Base-by-base conservation (phyloP, 352 stramenopile species). In the Phytophthora cryptogea region DNA sequence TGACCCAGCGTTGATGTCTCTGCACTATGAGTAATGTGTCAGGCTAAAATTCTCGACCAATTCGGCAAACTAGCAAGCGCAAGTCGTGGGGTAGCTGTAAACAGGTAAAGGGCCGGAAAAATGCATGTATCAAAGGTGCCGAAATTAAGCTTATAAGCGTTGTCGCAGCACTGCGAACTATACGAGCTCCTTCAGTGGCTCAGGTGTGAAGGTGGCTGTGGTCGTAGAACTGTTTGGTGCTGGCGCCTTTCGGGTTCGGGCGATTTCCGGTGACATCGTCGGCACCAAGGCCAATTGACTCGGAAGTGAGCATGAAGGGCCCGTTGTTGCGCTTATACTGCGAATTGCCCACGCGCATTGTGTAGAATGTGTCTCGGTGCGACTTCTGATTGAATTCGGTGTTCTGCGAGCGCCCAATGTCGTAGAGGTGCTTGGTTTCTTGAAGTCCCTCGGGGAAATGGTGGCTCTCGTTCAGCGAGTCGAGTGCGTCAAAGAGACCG, bases 371-470 rank as follows among this genome's bases (percentile, higher is more conserved):
- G 59, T 93, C 81, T 61, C 84, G 81, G 54, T 93, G 81, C 10
- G 71, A 86, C 66, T 90, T 93, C 42, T 91, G 81, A 52, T 93
- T 90, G 60, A 93, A 91, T 65, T 93, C 81, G 39, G 84, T 91
- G 16, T 68, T 88, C 66, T 91, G 82, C 40, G 79, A 84, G 30
- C 81, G 80, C 4, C 81, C 84, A 50, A 93, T 91, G 51, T 93
- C 84, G 62, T 88, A 93, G 28, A 93, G 66, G 51, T 85, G 83
- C 55, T 89, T 89, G 54, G 80, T 92, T 48, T 92, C 77, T 48
- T 75, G 63, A 3, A 92, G 67, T 2, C 83, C 83, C 54, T 92
- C 80, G 9, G 83, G 83, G 54, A 92, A 92, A 40, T 70, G 69
- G 45, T 78, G 70, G 37, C 67, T 74, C 52, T 78, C 33, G 36